Evolutionary conservation across 2,329 filamentous ascomycete species (phyloP).

Genomic region (Alternaria metachromatica): DNA sequence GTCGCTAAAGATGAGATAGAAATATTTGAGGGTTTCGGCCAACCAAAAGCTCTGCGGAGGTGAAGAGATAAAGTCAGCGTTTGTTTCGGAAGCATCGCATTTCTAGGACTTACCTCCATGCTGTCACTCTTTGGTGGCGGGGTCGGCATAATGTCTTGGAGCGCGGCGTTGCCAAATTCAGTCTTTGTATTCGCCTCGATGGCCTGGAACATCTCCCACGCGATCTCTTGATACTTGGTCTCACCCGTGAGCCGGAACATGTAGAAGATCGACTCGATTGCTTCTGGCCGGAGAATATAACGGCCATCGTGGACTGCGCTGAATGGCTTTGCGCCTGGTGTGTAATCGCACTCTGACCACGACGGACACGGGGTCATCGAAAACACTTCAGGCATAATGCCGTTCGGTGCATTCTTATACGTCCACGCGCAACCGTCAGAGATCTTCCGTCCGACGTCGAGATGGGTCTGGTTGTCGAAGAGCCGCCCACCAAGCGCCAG

Average conservation of each 20-base stretch:
- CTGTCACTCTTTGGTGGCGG: conserved; percentile 41
- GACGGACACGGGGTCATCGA: conserved; percentile 49
- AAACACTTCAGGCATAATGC: conserved; percentile 64
- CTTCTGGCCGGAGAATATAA: conserved; percentile 61
- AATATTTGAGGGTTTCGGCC: conserved; percentile 59
- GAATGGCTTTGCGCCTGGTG: conserved; percentile 49
- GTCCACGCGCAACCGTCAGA: conserved; percentile 68
- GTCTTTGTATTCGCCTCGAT: conserved; percentile 52
- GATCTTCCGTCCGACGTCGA: conserved; percentile 63
- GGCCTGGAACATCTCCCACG: conserved; percentile 58
- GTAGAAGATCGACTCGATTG: conserved; percentile 66
- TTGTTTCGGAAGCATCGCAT: neutral
- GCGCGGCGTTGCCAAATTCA: conserved; percentile 53
- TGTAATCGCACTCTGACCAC: conserved; percentile 47
- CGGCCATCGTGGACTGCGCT: conserved; percentile 47
- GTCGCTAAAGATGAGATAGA: conserved; percentile 56
- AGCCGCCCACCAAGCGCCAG: conserved; percentile 64
- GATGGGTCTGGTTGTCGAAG: conserved; percentile 59
- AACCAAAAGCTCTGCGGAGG: conserved; percentile 52
- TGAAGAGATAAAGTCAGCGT: neutral
- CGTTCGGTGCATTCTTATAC: conserved; percentile 61
- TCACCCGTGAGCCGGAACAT: conserved; percentile 66
- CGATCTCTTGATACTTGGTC: conserved; percentile 51
- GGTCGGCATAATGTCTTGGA: conserved; percentile 52
- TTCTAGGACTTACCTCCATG: conserved; percentile 49